phyloP scores from a whole-genome alignment of 768 basidiomycete genomes.

The Pholiota molesta region DNA sequence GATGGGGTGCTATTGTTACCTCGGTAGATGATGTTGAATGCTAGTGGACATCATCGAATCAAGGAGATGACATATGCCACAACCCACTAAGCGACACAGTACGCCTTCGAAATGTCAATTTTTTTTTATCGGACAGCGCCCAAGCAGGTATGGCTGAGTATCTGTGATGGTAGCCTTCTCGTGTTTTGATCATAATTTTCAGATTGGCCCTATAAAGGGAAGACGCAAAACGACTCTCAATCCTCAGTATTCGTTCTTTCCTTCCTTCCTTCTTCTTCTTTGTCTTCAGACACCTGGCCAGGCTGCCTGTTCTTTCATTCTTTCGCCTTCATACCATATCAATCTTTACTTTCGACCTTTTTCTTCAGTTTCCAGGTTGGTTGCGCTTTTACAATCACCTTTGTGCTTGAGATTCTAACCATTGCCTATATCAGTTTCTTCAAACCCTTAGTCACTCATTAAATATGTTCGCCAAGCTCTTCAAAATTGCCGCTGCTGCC shows the following conservation, averaged over 20 bases:
- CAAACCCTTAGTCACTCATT: conserved; percentile 16
- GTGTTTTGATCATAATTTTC: not conserved
- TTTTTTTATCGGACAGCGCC: conserved; percentile 3
- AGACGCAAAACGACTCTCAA: conserved; percentile 12
- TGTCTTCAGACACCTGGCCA: conserved; percentile 32
- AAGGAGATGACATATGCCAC: conserved; percentile 4
- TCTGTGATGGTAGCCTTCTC: conserved; percentile 3
- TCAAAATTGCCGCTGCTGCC: conserved; percentile 30
- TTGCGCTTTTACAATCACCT: not conserved
- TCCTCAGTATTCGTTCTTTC: conserved; percentile 26
- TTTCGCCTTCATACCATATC: conserved; percentile 26
- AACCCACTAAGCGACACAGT: not conserved
- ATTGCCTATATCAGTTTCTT: conserved; percentile 18
- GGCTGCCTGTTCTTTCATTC: conserved; percentile 36
- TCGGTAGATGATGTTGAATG: not conserved
- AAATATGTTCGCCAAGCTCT: conserved; percentile 41
- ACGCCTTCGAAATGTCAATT: not conserved
- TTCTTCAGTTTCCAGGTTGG: conserved; percentile 28
- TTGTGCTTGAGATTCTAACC: not conserved
- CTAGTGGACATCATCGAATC: not conserved
- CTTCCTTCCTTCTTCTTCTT: conserved; percentile 25
- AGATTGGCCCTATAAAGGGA: conserved; percentile 11
- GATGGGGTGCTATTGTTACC: not conserved
- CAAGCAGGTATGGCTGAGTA: not conserved
- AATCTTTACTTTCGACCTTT: conserved; percentile 30